Evolutionary conservation across 2,329 filamentous ascomycete genomes (phyloP), one percentile per base, ranked within the genome.

Genomic region (Fusarium poae): DNA sequence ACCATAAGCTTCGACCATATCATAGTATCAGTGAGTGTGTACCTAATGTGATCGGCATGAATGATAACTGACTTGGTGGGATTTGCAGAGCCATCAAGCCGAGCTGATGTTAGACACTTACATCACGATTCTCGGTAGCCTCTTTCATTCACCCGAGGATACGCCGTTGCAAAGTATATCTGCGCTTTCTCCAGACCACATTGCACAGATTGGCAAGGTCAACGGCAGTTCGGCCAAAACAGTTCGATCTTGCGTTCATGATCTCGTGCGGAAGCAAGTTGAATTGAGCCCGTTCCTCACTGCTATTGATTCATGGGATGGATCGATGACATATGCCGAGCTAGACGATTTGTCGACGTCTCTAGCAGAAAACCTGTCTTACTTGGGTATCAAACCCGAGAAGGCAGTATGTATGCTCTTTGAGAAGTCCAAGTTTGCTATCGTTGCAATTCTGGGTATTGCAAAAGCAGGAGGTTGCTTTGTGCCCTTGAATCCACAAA

Each of bases 291-390:
- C 44, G 27, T 46, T 20, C 27, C 25, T n/a, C 44, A 32, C 16
- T 21, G 44, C 44, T 13, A 46, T 46, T 13, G 44, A 46, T 30
- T 32, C 44, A 9, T 46, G 44, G 44, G 44, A 46, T 46, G 44
- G 44, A 7, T 30, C 27, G 18, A 32, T 46, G 44, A 32, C 44
- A 15, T 46, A 46, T 29, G 44, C 44, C n/a, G 44, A 32, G 27
- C 18, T 46, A 11, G 44, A 46, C 20, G 16, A 18, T 20, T 34
- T 46, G 27, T 46, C 44, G 18, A 32, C 44, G 16, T 46, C 44
- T 8, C 12, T 46, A n/a, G 44, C 44, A n/a, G 18, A 46, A 13
- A 46, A 32, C 10, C 29, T 46, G 12, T 32, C 18, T 9, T 15
- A n/a, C 10, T 12, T 46, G n/a, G 44, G 44, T 23, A 21, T 46